These are phyloP conservation scores for Globisporangium polare DNA, from an alignment of 352 stramenopile genomes.

Conservation along the genomic window DNA sequence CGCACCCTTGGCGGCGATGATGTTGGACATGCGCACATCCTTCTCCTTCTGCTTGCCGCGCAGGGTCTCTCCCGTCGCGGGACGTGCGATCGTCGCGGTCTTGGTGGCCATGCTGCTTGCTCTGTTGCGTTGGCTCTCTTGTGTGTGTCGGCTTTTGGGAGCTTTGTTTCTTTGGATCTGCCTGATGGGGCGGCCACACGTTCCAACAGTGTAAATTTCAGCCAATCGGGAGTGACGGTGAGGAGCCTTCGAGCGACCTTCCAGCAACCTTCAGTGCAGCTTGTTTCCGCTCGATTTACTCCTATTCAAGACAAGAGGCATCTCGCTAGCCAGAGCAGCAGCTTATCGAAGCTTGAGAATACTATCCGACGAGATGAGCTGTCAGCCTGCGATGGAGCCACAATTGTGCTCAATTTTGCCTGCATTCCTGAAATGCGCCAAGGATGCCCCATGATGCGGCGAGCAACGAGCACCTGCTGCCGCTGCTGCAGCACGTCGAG, in stretches of 20 bases:
- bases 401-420: too few relatives aligned
- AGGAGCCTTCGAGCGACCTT: background rate
- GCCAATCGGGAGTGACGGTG: background rate
- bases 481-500: slow-evolving; percentile 21
- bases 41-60: slow-evolving; percentile 94
- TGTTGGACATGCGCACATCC: slow-evolving; percentile 98
- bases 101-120: slow-evolving; percentile 20
- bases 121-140: background rate
- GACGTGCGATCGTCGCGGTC: slow-evolving; percentile 58
- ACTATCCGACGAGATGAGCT: too few relatives aligned
- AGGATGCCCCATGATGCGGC: background rate
- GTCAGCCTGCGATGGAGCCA: too few relatives aligned
- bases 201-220: background rate
- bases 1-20: slow-evolving; percentile 96
- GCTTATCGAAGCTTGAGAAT: background rate
- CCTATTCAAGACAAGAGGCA: background rate
- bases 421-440: background rate
- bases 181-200: background rate
- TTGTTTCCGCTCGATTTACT: background rate
- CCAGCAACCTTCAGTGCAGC: background rate
- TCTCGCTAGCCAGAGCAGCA: background rate
- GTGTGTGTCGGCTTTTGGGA: background rate
- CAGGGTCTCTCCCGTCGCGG: slow-evolving; percentile 64
- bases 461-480: background rate
- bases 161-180: slow-evolving; percentile 5